Percentiles rank a stretch among this genome's conserved stretches.
phyloP scores from a whole-genome alignment of 495 filamentous ascomycete genomes.

The Penicillium flavigenum region DNA sequence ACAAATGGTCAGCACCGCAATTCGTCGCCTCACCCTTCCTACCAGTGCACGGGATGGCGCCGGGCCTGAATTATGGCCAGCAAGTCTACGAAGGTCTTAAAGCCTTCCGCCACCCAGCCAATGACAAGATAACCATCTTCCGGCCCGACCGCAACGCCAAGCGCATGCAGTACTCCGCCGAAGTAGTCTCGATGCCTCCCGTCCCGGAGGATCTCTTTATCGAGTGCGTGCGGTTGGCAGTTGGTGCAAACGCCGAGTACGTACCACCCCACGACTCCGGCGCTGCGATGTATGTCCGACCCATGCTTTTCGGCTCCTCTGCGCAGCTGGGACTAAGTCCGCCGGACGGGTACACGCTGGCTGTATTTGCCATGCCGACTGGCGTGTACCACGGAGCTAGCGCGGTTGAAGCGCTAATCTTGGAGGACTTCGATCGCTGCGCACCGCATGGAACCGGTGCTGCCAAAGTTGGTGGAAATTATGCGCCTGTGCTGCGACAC shows the following conservation, averaged over 20 bases:
- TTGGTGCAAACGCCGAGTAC: conserved; percentile 79
- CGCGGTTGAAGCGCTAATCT: conserved; percentile 74
- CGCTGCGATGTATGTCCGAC: conserved; percentile 86
- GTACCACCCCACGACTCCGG: conserved; percentile 82
- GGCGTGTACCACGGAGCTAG: conserved; percentile 87
- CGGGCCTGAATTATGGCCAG: conserved; percentile 87
- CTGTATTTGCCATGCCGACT: conserved; percentile 79
- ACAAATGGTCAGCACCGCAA: conserved; percentile 66
- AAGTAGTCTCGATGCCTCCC: conserved; percentile 74
- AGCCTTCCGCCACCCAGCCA: conserved; percentile 70
- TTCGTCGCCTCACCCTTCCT: conserved; percentile 79
- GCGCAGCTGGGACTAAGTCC: conserved; percentile 79
- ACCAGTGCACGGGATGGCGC: conserved; percentile 84
- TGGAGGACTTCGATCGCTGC: conserved; percentile 62
- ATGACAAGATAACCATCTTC: conserved; percentile 69
- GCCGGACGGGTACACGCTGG: conserved; percentile 85
- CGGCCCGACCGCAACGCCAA: conserved; percentile 75
- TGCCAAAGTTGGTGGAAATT: conserved; percentile 60
- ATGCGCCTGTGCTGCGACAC: conserved; percentile 71
- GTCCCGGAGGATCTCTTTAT: conserved; percentile 73
- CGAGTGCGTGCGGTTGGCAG: conserved; percentile 70
- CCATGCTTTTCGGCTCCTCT: conserved; percentile 77
- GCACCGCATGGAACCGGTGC: conserved; percentile 54
- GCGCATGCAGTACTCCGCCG: conserved; percentile 76
- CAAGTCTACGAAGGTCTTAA: conserved; percentile 95